Evolutionary conservation across 306 rosid genomes (phyloP), one percentile per base, ranked within the genome.

Genomic region (Gastrolobium bilobum): DNA sequence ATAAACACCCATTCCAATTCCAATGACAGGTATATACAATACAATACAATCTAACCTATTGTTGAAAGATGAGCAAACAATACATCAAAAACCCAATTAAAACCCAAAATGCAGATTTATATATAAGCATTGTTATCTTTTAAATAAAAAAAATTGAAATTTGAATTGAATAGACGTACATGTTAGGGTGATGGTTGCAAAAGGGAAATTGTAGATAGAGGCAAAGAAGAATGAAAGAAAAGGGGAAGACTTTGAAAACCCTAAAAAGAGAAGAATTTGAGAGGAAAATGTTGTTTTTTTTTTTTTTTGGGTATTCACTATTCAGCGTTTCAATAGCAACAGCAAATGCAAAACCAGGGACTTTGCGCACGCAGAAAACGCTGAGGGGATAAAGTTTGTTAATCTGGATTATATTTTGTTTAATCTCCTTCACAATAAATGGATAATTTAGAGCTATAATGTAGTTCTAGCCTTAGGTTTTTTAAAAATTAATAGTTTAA

Each of bases 331-430:
- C 4, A 57, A 4, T 31, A 10, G 35, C 13, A 44, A 42, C 14
- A 29, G 71, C 7, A 48, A 33, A 61, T 13, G 73, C 47, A 71
- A 82, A 82, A 77, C 86, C 86, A 44, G 79, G 48, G n/a, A 77
- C 86, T 53, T 68, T 20, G 63, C 79, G 86, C 82, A 71, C 86
- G 79, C 86, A 56, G 86, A 82, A 52, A 81, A 1, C 15, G 8
- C 0, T 20, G 26, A 20, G 26, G 26, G 26, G 26, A 20, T 20
- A 20, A 20, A 20, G 26, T 20, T 20, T 20, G 26, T 20, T 20
- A 20, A 20, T 20, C 26, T 20, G 0, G 26, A 20, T 20, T 20
- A 20, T 20, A 20, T 20, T 20, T 20, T 20, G 26, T 20, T 20
- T 20, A 20, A 20, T 20, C 26, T 20, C 0, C 26, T 20, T 20